Evolutionary conservation across 495 filamentous ascomycete genomes (phyloP), one percentile per base, ranked within the genome.

Genomic region (Xylaria cubensis): DNA sequence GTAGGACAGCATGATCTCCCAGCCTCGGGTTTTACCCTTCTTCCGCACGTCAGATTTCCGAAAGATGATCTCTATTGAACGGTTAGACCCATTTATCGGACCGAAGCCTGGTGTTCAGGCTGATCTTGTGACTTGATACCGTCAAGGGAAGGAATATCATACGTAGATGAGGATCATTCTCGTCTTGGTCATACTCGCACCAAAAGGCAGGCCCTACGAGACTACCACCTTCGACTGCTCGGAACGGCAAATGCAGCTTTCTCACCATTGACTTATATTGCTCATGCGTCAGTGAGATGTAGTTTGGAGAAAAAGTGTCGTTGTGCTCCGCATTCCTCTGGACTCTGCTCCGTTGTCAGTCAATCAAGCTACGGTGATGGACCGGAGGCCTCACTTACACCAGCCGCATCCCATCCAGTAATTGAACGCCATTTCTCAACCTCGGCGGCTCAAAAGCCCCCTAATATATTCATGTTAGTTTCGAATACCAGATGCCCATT

Each of bases 1-100:
- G 70, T 89, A 86, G 6, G 85, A 87, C n/a, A 89, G 81, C 82
- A 86, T 87, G 13, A 89, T 77, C 74, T 89, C 87, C 86, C 86
- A 89, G 21, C 87, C 86, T 29, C 87, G 82, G 24, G 87, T 89
- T 51, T 78, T 78, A n/a, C 86, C 87, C 75, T 86, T 88, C 69
- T 89, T 89, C 21, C 86, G 82, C 24, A 89, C 87, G 71, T 89
- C 87, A 44, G 82, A 85, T 78, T 89, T 89, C 53, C 87, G 83
- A 74, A 84, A 87, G 36, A 88, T 82, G 72, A 89, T 84, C 74
- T 89, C 84, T 87, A 69, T 7, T 24, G 13, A 53, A 56, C n/a
- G 42, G 55, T 69, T 36, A 63, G 48, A 53, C 24, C 26, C 26
- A 19, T 44, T 44, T n/a, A 17, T 26, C 42, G 17, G 4, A 29